Base-by-base conservation (phyloP, 2,329 filamentous ascomycete species). In the Aspergillus vadensis region DNA sequence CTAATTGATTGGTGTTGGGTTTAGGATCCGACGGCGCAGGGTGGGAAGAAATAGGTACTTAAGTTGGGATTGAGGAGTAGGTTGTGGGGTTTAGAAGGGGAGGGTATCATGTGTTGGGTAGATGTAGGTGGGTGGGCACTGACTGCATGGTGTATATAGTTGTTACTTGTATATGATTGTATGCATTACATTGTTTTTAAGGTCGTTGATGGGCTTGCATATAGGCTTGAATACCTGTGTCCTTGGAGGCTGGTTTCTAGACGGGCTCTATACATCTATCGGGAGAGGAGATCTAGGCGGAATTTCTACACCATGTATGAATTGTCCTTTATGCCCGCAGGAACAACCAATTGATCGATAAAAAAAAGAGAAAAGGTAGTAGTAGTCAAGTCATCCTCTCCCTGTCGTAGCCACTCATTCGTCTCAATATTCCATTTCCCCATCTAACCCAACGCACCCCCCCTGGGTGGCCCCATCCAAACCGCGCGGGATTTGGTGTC, bases 21-120 rank as follows among this genome's bases (percentile, higher is more conserved):
- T 7, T 67, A 75, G 73, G 73, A 75, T 68, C 66, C 73, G 15
- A 66, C 72, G 54, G 73, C 69, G 27, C 73, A 75, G 65, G 69
- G 68, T 14, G 72, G 72, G 52, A 74, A 70, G 67, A 72, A 74
- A 69, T 74, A 64, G 61, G 17, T 23, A 9, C 6, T 14, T 7
- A 2, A 2, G 10, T 36, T 36, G 5, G 10, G 4, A 9, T 8
- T 27, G 10, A 14, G 30, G 4, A 14, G 30, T 23, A 36, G 19
- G 5, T n/a, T 14, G 4, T 15, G 6, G 21, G 36, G 10, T 48
- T 21, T 21, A 5, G 23, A 25, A 25, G 23, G 23, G 23, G 23
- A 25, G 23, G 23, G 23, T 25, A 25, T 25, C 23, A 25, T 6
- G 23, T 25, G 5, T 25, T 25, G 25, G 6, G 8, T 25, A 25